Evolutionary conservation across 371 early-diverging fungal species (phyloP), one percentile per base, ranked within the genome.

Genomic region (Quaeritorhiza haematococci): DNA sequence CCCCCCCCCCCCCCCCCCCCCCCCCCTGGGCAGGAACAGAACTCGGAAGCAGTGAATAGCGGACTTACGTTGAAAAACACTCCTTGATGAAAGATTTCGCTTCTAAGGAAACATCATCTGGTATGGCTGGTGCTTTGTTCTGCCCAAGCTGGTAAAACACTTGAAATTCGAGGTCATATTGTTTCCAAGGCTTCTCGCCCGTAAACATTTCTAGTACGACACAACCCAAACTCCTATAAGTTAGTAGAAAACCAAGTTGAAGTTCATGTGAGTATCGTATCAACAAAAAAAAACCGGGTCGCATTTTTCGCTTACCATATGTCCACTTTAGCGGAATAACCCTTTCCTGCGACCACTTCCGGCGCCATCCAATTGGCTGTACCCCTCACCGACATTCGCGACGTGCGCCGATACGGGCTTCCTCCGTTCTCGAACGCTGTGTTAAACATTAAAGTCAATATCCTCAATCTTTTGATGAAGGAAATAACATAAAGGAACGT

Each of bases 311-410:
- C 76, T 75, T 13, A 62, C 76, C 76, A 72, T n/a, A 72, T 69
- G 53, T 73, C 73, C 2, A 75, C 73, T 62, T 73, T 76, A 3
- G 73, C 73, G 53, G 58, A 54, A 44, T 76, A 73, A 4, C 71
- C 88, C 26, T 66, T 63, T 30, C 58, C 63, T 63, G 84, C 84
- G 53, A 92, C 83, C 23, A 95, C 91, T 70, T 97, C 98, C 10
- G 98, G 98, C 21, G 96, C 92, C 94, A 95, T 93, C 98, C 98
- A 96, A 85, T 84, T 91, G 17, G 91, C 86, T 1, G 91, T 87
- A 0, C 94, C 94, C 74, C 90, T 90, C 52, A 92, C 73, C n/a
- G 72, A 50, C 27, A 26, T 8, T 8, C 50, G 50, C 6, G 27
- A 8, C 24, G 17, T 28, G 27, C 27, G 8, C 29, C 30, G 27